Base-by-base conservation (phyloP, 805 yeast species). In the Candida sanyiensis region DNA sequence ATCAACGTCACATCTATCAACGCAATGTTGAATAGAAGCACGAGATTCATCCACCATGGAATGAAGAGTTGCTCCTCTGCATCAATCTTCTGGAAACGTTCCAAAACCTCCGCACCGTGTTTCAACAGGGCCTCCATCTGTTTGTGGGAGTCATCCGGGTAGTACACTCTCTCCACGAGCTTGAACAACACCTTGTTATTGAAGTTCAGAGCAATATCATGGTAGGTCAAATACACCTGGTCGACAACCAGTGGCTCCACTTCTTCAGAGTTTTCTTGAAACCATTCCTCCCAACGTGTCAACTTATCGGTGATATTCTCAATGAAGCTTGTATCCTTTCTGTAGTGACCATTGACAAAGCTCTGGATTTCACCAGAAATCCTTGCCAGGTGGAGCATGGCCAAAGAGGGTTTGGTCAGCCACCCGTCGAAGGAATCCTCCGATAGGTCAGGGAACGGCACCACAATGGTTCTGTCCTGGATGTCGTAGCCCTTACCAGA, bases 21-120 rank as follows among this genome's bases (percentile, higher is more conserved):
- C 5, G 77, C 75, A 1, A 64, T 66, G 30, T 64, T 64, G 47
- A 73, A 70, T 10, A 74, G 51, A 10, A 71, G 49, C 4, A 69
- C 58, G 33, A 78, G 52, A 21, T 61, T 65, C 33, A 66, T 45
- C 65, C 73, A 72, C 83, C 83, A 77, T 3, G 82, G 82, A 11
- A 65, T 49, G 39, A 52, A 62, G 34, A 51, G 18, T 50, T 48
- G 38, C 1, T 59, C 58, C 5, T 57, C 57, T 10, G 54, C 49
- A 18, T 56, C 53, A 20, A 67, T 45, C 38, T 56, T 52, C 30
- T 52, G 50, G 22, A 66, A 45, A 7, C 66, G 47, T 15, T 53
- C 56, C 8, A 66, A 45, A 3, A 62, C 54, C 15, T 63, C 59
- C 11, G 49, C 48, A 35, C 62, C 58, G 25, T 65, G 55, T 18